These are phyloP conservation scores for Fusarium sarcochroum DNA, from an alignment of 2,329 filamentous ascomycete species.

Conservation along the genomic window DNA sequence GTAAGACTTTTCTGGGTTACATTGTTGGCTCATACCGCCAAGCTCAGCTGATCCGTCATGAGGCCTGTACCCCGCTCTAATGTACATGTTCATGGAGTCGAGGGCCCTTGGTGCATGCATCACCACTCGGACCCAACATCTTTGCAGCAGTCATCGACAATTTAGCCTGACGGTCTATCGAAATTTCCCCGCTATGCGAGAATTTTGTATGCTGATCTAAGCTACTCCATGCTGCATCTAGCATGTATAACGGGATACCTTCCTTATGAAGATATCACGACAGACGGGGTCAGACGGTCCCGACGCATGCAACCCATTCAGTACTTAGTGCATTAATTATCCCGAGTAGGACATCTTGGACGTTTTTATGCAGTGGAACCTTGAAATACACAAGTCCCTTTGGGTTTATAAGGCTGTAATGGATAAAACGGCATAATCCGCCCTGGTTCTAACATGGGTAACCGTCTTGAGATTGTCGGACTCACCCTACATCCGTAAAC, in stretches of 20 bases:
- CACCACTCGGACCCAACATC: constrained; percentile 7
- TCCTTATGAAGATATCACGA: constrained; percentile 12
- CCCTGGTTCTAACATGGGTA: too few relatives aligned
- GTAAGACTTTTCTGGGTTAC: background rate
- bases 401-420: background rate
- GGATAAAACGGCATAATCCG: too few relatives aligned
- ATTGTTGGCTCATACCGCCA: too few relatives aligned
- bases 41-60: constrained; percentile 34
- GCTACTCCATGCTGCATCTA: constrained; percentile 1
- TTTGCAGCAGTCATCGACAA: constrained; percentile 11
- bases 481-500: too few relatives aligned
- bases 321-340: background rate
- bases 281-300: background rate
- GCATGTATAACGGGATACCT: constrained; percentile 16
- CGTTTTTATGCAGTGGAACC: background rate
- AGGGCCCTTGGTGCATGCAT: constrained; percentile 25
- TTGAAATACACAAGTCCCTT: constrained; percentile 10
- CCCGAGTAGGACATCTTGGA: background rate
- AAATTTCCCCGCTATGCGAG: constrained; percentile 11
- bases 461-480: too few relatives aligned
- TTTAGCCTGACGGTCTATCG: constrained; percentile 6
- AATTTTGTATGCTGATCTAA: constrained; percentile 14
- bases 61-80: constrained; percentile 31
- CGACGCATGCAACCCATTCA: constrained; percentile 20
- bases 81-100: constrained; percentile 9